Conservation (phyloP, 352 stramenopile genomes). For the Peronospora tabacina region DNA sequence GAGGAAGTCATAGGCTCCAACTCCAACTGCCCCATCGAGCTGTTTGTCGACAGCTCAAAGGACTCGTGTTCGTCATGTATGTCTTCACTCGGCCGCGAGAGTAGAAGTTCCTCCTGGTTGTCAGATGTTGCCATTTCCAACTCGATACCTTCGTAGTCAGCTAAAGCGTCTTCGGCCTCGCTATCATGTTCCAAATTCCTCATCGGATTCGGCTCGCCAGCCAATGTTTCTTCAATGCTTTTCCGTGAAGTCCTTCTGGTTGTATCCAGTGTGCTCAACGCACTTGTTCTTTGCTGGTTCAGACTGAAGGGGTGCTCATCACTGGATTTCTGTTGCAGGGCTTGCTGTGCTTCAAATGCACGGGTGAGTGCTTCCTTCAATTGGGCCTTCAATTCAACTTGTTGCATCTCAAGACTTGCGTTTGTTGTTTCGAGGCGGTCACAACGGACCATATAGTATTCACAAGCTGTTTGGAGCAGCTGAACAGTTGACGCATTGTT, state of each 20-base stretch:
- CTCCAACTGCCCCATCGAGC: not conserved
- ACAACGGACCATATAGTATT: slow-evolving; percentile 26
- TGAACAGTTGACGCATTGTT: slow-evolving; percentile 14
- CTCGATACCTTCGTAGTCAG: not conserved
- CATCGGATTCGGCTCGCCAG: not conserved
- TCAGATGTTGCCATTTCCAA: not conserved
- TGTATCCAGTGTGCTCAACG: slow-evolving; percentile 7
- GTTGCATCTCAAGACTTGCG: slow-evolving; percentile 6
- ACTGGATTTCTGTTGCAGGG: slow-evolving; percentile 3
- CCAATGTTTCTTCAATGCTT: slow-evolving; percentile 1
- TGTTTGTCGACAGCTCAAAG: not conserved
- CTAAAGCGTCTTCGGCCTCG: not conserved
- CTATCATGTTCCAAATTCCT: not conserved
- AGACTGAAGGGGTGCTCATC: not conserved
- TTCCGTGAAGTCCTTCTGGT: not conserved
- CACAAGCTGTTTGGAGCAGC: slow-evolving; percentile 21
- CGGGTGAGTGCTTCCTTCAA: slow-evolving; percentile 19
- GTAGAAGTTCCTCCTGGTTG: not conserved
- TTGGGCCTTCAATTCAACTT: slow-evolving; percentile 16
- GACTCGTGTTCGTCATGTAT: slow-evolving; percentile 1
- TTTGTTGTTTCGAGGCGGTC: slow-evolving; percentile 18
- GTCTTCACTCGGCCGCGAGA: not conserved
- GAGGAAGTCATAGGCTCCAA: not conserved
- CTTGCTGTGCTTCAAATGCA: slow-evolving; percentile 18
- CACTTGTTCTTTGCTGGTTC: slow-evolving; percentile 6